Conservation (phyloP, 23 red algal genomes). For the Gracilaria gracilis region DNA sequence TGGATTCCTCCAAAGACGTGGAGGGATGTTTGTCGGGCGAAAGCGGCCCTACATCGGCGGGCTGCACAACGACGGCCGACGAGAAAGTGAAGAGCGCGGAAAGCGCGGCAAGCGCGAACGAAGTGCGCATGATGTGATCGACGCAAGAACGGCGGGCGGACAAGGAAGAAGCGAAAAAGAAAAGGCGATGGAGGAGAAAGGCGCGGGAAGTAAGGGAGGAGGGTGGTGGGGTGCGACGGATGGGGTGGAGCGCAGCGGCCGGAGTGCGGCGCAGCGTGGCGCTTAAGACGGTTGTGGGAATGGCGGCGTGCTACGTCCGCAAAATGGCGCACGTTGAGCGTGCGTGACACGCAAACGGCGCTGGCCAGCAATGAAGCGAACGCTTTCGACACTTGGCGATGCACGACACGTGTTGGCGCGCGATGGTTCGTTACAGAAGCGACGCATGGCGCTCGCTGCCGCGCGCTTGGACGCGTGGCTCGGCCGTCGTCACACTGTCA, state of each 20-base stretch:
- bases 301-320: neutral
- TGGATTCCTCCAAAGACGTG: conserved; percentile 32
- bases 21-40: conserved; percentile 43
- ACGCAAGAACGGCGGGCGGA: neutral
- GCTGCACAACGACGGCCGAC: neutral
- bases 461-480: neutral
- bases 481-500: neutral
- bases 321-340: conserved; percentile 12
- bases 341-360: neutral
- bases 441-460: neutral
- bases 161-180: neutral
- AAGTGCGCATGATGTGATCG: neutral
- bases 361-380: neutral
- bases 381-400: neutral
- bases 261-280: neutral
- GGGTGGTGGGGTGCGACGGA: neutral
- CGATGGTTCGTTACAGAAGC: too few species aligned
- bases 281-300: conserved; percentile 15
- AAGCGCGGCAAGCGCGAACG: conserved; percentile 4
- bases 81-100: neutral
- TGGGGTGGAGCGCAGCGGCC: neutral
- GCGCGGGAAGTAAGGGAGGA: neutral
- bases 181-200: too few species aligned
- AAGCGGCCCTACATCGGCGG: conserved; percentile 26
- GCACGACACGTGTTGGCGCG: neutral